Evolutionary conservation across 2,329 filamentous ascomycete genomes (phyloP).

Genomic region (Thelonectria discophora): DNA sequence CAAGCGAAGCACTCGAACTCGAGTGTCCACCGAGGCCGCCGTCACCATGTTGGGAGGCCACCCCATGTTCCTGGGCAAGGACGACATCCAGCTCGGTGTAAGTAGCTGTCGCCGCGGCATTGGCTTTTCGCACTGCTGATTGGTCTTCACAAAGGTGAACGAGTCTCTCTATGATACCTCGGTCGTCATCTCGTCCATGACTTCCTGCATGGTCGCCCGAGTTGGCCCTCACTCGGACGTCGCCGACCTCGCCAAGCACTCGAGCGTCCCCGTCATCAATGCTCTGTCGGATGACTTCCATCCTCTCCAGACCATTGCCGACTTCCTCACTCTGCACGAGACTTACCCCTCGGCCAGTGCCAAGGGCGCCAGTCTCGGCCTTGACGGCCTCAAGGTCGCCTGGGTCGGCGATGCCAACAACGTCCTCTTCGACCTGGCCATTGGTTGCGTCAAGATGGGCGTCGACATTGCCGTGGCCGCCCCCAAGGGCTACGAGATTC

Average conservation of each 20-base stretch:
- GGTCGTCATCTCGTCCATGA: conserved; percentile 93
- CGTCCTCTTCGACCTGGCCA: conserved; percentile 92
- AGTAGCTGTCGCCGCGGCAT: conserved; percentile 14
- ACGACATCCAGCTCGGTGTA: conserved; percentile 95
- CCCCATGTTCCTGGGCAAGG: conserved; percentile 94
- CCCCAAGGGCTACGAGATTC: conserved; percentile 85
- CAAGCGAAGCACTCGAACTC: conserved; percentile 93
- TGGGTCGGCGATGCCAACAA: conserved; percentile 99
- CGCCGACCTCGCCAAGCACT: conserved; percentile 73
- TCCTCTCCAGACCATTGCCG: conserved; percentile 92
- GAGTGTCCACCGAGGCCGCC: conserved; percentile 92
- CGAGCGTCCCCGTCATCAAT: conserved; percentile 84
- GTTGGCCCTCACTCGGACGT: conserved; percentile 82
- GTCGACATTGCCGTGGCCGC: conserved; percentile 88
- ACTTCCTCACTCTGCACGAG: conserved; percentile 91
- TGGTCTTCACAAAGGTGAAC: conserved; percentile 69
- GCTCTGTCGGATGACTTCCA: conserved; percentile 91
- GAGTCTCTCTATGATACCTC: conserved; percentile 95
- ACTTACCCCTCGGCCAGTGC: conserved; percentile 64
- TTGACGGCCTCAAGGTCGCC: conserved; percentile 87
- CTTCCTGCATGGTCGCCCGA: conserved; percentile 81
- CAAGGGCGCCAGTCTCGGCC: conserved; percentile 62
- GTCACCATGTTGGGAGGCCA: conserved; percentile 89
- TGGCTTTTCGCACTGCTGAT: not conserved
- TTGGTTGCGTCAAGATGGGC: conserved; percentile 86